Evolutionary conservation across 768 basidiomycete species (phyloP), one percentile per base, ranked within the genome.

Genomic region (Naganishia kalamii): DNA sequence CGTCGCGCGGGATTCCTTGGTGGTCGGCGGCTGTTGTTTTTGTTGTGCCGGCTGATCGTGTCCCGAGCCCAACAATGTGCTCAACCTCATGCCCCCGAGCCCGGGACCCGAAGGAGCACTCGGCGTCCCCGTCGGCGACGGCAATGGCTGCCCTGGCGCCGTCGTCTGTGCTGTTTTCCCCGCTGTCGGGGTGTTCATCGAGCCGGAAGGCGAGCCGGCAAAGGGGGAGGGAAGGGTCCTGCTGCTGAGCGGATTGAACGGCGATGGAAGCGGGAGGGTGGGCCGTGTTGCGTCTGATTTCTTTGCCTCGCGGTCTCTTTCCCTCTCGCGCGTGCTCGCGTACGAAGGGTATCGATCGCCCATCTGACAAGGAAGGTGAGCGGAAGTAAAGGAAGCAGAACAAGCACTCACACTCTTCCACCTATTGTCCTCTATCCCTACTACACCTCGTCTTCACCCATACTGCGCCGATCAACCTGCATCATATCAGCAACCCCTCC

Each of bases 231-330:
- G 54, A 33, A 57, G 37, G 4, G 54, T 57, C 35, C 54, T 29
- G 6, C 35, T 57, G 11, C 37, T 40, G 21, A 57, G 54, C 13
- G 54, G 37, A 33, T 57, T 57, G 35, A 57, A 57, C 11, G 54
- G 12, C 12, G 54, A 57, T 41, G 54, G 54, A 57, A 57, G 37
- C 11, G 54, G 54, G 13, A 57, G 27, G 23, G 23, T 57, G 12
- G 54, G 54, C 11, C 37, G 54, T 40, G 37, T 27, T 40, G 35
- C 21, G 21, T 21, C n/a, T 40, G 33, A n/a, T 54, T 41, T 30
- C 44, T 30, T 47, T 65, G 44, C 33, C 64, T 59, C 54, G 21
- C 64, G 41, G 11, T 65, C 62, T 44, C 48, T 63, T 19, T 63
- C 47, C 37, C 62, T 50, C 27, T 46, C 63, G 19, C 46, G 47